A percentile compares a stretch with the other conserved stretches of the same genome.
Conservation (phyloP, 164 flowering plant genomes). For the Annona squamosa region DNA sequence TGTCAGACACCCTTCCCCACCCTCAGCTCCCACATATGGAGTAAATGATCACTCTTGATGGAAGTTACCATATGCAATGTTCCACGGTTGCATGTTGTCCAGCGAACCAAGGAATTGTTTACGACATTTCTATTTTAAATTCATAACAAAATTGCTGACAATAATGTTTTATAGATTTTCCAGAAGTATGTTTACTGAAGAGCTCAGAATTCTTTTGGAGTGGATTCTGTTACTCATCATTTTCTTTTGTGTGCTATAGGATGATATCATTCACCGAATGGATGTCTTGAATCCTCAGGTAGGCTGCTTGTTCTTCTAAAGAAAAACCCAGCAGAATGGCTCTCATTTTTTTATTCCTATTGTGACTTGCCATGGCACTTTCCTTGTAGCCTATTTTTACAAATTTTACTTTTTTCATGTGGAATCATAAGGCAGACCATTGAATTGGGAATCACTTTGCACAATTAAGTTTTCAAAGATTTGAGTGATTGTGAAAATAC, state of each 20-base stretch:
- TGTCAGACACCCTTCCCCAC: background rate
- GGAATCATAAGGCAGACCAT: background rate
- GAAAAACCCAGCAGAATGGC: background rate
- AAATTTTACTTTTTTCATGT: background rate
- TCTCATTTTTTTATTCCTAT: background rate
- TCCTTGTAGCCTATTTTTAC: background rate
- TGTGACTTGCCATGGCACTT: background rate
- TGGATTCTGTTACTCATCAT: background rate
- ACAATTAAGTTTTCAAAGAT: no score
- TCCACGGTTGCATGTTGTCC: no score
- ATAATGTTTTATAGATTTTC: background rate
- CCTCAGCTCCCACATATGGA: background rate
- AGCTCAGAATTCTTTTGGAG: background rate
- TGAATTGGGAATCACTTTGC: no score
- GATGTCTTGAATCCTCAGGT: slow-evolving; percentile 87
- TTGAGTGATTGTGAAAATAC: no score
- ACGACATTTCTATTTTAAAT: background rate
- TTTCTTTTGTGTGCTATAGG: slow-evolving; percentile 36
- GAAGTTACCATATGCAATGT: no score
- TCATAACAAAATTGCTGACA: background rate
- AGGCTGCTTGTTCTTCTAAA: slow-evolving; percentile 7
- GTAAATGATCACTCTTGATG: background rate
- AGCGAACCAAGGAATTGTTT: no score
- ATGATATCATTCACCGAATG: slow-evolving; percentile 47
- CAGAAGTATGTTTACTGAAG: background rate